Percentiles rank a stretch among this genome's conserved stretches.
phyloP scores from a whole-genome alignment of 2,329 filamentous ascomycete species.

The Phoma sp. region DNA sequence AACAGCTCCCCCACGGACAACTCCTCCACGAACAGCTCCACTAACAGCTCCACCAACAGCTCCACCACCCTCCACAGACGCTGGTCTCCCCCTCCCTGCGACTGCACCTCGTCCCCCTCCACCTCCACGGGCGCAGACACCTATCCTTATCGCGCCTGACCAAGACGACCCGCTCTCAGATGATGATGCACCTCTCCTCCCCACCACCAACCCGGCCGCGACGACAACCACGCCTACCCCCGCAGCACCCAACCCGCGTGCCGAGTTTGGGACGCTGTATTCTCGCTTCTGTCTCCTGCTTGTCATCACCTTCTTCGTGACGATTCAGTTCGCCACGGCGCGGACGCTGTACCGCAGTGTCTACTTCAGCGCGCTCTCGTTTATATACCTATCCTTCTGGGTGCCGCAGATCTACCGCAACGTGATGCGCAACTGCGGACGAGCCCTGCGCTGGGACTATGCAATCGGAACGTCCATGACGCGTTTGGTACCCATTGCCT shows the following conservation, averaged over 20 bases:
- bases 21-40: conserved; percentile 8
- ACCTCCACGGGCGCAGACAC: conserved; percentile 53
- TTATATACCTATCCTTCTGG: conserved; percentile 90
- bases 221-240: conserved; percentile 16
- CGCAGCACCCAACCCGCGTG: conserved; percentile 39
- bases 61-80: conserved; percentile 27
- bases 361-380: conserved; percentile 68
- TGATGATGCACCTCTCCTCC: conserved; percentile 24
- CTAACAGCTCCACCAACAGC: conserved; percentile 9
- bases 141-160: conserved; percentile 65
- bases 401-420: conserved; percentile 91
- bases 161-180: conserved; percentile 58
- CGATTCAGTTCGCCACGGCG: conserved; percentile 65
- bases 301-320: conserved; percentile 63
- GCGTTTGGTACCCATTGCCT: conserved; percentile 79
- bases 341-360: conserved; percentile 59
- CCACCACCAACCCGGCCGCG: conserved; percentile 38
- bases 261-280: conserved; percentile 65
- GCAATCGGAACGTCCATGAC: conserved; percentile 82
- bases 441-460: conserved; percentile 90
- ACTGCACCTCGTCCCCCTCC: conserved; percentile 51
- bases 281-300: conserved; percentile 67
- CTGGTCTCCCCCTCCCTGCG: conserved; percentile 57
- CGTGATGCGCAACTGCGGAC: conserved; percentile 85
- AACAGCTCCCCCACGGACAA: conserved; percentile 13